Evolutionary conservation across 2,329 filamentous ascomycete genomes (phyloP), one percentile per base, ranked within the genome.

Genomic region (Penicillium sclerotigenum): DNA sequence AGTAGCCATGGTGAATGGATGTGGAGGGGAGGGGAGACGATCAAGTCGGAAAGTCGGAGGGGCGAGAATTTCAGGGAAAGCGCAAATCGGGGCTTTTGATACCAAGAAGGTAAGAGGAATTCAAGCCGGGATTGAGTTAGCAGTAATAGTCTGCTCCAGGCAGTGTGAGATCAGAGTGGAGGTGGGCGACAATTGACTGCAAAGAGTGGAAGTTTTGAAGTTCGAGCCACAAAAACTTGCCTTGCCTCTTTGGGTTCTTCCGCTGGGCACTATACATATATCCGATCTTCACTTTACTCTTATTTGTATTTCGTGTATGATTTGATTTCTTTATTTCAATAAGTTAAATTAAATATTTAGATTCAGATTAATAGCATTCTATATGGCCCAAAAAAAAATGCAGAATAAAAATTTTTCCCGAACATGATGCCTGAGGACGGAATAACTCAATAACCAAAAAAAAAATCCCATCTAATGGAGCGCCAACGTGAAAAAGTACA

Each of bases 131-230:
- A 26, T 55, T 37, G 13, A 57, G 36, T 46, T 22, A 46, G 42
- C 28, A 36, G 52, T 49, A 58, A 54, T 47, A 52, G 54, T 71
- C 72, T 74, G 72, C 72, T 67, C 72, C 72, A 74, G 72, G 72
- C 72, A 75, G 72, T 68, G 64, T 54, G 61, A 54, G 49, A 52
- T 56, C 45, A 62, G 53, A 57, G 61, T 63, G 58, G 59, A 54
- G 57, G 51, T 56, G 54, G 55, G 54, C 42, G 55, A 58, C 51
- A 61, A 62, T 54, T 58, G 60, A 54, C 57, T 61, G 61, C 52
- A 48, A 52, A 60, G 59, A 65, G 61, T 64, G 64, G 50, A 71
- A 67, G 68, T 68, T 72, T 71, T 62, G 66, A 62, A 67, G 62
- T 61, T 65, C 55, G 61, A 61, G 57, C 54, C 53, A 54, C 52